A percentile compares a stretch with the other conserved stretches of the same genome.
phyloP scores from a whole-genome alignment of 2,329 filamentous ascomycete species.

The Penicillium italicum region DNA sequence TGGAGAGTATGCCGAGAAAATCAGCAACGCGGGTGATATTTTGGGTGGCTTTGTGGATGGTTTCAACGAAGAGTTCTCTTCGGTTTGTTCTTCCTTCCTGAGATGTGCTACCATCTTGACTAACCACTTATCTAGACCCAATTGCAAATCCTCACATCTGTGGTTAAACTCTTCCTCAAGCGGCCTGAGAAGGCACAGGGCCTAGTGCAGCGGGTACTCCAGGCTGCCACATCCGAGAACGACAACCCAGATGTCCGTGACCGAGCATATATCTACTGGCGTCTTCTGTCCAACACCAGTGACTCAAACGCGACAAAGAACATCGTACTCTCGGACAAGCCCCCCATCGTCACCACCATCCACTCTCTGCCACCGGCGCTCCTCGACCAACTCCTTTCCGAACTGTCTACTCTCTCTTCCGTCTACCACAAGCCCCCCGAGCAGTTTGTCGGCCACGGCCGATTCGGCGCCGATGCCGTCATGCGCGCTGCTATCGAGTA shows the following conservation, averaged over 20 bases:
- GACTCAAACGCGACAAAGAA: constrained; percentile 89
- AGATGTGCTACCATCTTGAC: constrained; percentile 2
- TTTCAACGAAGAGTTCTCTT: constrained; percentile 94
- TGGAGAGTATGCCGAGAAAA: constrained; percentile 98
- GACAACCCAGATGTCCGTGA: constrained; percentile 98
- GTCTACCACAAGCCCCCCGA: constrained; percentile 98
- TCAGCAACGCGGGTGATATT: constrained; percentile 96
- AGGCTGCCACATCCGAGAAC: constrained; percentile 87
- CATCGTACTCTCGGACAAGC: constrained; percentile 90
- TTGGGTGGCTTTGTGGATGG: constrained; percentile 85
- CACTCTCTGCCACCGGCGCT: constrained; percentile 78
- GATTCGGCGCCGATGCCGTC: constrained; percentile 89
- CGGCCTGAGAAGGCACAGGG: constrained; percentile 89
- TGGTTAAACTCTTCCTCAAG: constrained; percentile 96
- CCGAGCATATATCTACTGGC: constrained; percentile 97
- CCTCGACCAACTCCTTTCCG: constrained; percentile 82
- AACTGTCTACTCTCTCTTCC: constrained; percentile 90
- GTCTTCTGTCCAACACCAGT: constrained; percentile 73
- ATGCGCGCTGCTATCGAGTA: constrained; percentile 89
- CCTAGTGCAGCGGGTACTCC: constrained; percentile 89
- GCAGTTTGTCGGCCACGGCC: constrained; percentile 94
- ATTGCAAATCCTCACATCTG: constrained; percentile 92
- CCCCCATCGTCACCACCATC: constrained; percentile 91
- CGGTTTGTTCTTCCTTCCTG: constrained; percentile 53
- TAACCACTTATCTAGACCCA: constrained; percentile 65